Evolutionary conservation across 306 rosid species (phyloP), one percentile per base, ranked within the genome.

Genomic region (Dryas drummondii): DNA sequence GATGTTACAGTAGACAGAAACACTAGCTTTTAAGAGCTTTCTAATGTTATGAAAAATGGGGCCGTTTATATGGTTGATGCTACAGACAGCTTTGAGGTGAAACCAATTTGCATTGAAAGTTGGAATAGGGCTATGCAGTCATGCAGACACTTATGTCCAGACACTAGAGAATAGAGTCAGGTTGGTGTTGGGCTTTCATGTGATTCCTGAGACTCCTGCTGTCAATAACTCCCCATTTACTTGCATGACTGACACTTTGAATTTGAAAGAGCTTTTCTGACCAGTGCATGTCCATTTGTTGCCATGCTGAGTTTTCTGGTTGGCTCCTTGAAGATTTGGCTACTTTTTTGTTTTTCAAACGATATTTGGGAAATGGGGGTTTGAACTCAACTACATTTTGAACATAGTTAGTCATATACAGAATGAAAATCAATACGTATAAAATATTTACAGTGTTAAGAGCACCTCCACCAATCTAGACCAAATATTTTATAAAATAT

Each of bases 121-220:
- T 41, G 16, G 44, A 44, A 10, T 55, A 71, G 17, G 41, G 64
- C 63, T 41, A 70, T 54, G 64, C 64, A 42, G 75, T 41, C 64
- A 70, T 54, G 64, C 64, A 42, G 75, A 54, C 64, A 70, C 75
- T 70, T 70, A 52, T 54, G 14, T 41, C 64, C 53, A 41, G 40
- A 55, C 13, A 59, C 19, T 71, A 51, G 41, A 42, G 53, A 19
- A 19, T 46, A 66, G 12, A 19, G 67, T 62, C 48, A 32, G 37
- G 37, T 32, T 32, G 37, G 37, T 32, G 37, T 32, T 32, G 37
- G 37, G 37, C 37, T 32, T 32, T 37, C 67, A 62, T 17, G 26
- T 32, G 45, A 52, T 44, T 71, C 42, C 32, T 11, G 42, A 44
- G 54, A 70, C 42, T 71, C 44, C 42, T 42, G 44, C 45, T 56